A percentile compares a stretch with the other conserved stretches of the same genome.
These are phyloP conservation scores for Phytophthora idaei DNA, from an alignment of 352 stramenopile species.

Conservation along the genomic window DNA sequence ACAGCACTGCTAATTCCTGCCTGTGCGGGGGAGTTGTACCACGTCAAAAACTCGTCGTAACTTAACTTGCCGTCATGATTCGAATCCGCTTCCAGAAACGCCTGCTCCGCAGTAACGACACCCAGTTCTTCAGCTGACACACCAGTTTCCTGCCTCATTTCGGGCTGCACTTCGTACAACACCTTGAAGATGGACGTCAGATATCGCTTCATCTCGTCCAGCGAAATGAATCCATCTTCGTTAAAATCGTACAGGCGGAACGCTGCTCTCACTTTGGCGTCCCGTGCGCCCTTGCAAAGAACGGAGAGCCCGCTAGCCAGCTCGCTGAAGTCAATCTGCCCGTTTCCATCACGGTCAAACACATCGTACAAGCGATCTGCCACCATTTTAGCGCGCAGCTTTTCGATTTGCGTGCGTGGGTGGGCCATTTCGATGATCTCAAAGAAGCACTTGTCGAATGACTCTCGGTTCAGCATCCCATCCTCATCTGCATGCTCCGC, in stretches of 20 bases:
- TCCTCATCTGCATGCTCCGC: constrained; percentile 68
- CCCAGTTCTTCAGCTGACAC: constrained; percentile 78
- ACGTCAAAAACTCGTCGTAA: constrained; percentile 88
- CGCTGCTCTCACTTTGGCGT: constrained; percentile 85
- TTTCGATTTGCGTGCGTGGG: constrained; percentile 66
- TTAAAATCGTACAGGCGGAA: constrained; percentile 91
- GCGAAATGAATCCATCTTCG: constrained; percentile 81
- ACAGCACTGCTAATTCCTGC: constrained; percentile 73
- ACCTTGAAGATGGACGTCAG: constrained; percentile 89
- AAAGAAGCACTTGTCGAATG: constrained; percentile 79
- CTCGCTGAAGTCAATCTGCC: constrained; percentile 87
- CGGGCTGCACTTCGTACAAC: constrained; percentile 82
- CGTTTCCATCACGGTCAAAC: constrained; percentile 82
- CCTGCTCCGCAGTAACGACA: constrained; percentile 81
- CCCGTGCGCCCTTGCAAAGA: constrained; percentile 76
- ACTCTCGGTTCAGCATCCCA: constrained; percentile 61
- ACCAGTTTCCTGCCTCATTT: constrained; percentile 69
- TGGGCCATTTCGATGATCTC: constrained; percentile 76
- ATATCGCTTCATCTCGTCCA: constrained; percentile 89
- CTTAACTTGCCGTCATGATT: constrained; percentile 85
- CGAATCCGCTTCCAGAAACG: constrained; percentile 82
- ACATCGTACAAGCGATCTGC: constrained; percentile 79
- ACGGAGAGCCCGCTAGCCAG: constrained; percentile 84
- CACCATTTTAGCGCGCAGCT: constrained; percentile 69
- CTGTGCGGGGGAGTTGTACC: constrained; percentile 81